Conservation (phyloP, 1,139 yeast species). For the Protomyces gravidus region DNA sequence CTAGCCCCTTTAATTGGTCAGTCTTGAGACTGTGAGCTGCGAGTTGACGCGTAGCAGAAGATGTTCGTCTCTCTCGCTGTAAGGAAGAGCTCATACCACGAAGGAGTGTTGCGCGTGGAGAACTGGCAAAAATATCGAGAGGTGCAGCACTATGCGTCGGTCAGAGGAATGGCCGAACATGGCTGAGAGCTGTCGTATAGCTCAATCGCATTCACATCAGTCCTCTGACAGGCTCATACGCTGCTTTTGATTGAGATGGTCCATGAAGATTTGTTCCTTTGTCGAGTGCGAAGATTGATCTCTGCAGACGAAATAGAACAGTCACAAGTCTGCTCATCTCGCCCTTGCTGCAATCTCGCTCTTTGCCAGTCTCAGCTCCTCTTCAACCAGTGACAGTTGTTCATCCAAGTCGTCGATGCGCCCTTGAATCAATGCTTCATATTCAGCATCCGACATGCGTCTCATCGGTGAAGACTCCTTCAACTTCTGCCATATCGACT, state of each 20-base stretch:
- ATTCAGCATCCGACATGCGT: slow-evolving; percentile 19
- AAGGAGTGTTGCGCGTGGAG: background rate
- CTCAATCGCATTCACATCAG: too few species aligned
- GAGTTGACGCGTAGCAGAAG: background rate
- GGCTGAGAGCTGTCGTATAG: too few species aligned
- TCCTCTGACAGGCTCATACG: too few species aligned
- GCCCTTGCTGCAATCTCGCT: background rate
- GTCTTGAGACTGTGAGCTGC: background rate
- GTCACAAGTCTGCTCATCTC: too few species aligned
- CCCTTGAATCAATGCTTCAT: slow-evolving; percentile 11
- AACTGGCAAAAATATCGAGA: slow-evolving; percentile 1
- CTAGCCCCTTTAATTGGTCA: background rate
- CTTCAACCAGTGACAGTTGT: slow-evolving; percentile 19
- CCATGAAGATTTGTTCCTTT: too few species aligned
- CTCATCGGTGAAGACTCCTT: slow-evolving; percentile 14
- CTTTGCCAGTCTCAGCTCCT: background rate
- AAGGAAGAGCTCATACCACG: background rate
- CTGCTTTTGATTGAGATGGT: too few species aligned
- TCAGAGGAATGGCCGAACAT: too few species aligned
- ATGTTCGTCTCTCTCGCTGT: background rate
- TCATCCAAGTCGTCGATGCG: slow-evolving; percentile 9
- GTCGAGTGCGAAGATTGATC: too few species aligned
- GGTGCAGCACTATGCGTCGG: too few species aligned
- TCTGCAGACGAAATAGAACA: too few species aligned
- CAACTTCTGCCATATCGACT: slow-evolving; percentile 20